Base-by-base conservation (phyloP, 2,329 filamentous ascomycete genomes). In the Epichloe sibirici region DNA sequence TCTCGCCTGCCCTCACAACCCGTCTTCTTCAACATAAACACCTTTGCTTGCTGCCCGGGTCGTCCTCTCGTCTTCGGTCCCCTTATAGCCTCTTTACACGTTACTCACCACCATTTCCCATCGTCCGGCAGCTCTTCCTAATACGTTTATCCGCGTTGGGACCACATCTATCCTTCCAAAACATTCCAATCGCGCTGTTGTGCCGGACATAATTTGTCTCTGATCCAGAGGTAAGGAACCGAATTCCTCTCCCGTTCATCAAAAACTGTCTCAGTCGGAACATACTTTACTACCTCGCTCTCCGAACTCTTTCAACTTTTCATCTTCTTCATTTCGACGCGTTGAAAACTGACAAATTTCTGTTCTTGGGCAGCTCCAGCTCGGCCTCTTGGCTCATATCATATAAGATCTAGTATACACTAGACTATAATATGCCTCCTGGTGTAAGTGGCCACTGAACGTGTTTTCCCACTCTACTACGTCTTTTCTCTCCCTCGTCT, bases 101-200 rank as follows among this genome's bases (percentile, higher is more conserved):
- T 58, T 56, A 45, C 51, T 51, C 60, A 58, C 57, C 59, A 58
- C 57, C 57, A 56, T 54, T 56, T 55, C 54, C 54, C 57, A 54
- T 57, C 54, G 47, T 55, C 52, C 55, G 56, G 53, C 55, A 58
- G 59, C 55, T 54, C 57, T 55, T 58, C 64, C 58, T 62, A 62
- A 61, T 63, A 59, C 55, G 38, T 55, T 57, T 59, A 66, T 59
- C 53, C 59, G 64, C 61, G 56, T 57, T 60, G 56, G 45, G 55
- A 57, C 61, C 54, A 51, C 61, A 64, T 61, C 57, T 58, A 53
- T 56, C 58, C 49, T 57, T 56, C 56, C 60, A 62, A 56, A 68
- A 59, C 66, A 69, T 69, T 69, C 66, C 67, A 64, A 62, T 61
- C 65, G 58, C 62, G 57, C 57, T 66, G 58, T 63, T 64, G 66